phyloP scores from a whole-genome alignment of 768 basidiomycete genomes.

The Kwoniella mangroviensis region DNA sequence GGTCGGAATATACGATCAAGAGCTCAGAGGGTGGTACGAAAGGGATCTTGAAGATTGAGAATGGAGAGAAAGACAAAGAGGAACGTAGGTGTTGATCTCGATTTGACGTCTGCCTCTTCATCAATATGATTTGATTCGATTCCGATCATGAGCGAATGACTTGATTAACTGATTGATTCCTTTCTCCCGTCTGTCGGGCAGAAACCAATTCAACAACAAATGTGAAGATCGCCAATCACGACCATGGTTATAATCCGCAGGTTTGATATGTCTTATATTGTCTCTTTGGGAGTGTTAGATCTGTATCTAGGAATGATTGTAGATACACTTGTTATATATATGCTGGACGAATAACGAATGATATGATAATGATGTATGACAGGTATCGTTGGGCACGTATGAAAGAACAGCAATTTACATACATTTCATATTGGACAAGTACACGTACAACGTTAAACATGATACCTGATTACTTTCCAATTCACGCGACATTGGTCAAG shows the following conservation, averaged over 20 bases:
- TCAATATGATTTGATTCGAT: no score
- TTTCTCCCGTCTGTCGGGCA: no score
- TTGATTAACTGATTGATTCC: no score
- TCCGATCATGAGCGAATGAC: no score
- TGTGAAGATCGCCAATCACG: no score
- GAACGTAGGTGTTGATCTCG: background rate
- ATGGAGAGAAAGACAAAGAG: background rate
- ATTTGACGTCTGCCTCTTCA: no score
- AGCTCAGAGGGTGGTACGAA: background rate
- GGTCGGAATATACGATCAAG: background rate
- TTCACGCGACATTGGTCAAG: constrained; percentile 28
- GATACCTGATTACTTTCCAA: background rate
- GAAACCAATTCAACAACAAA: no score
- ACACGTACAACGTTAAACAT: background rate
- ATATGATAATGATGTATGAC: background rate
- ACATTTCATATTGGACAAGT: background rate
- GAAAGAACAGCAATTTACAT: background rate
- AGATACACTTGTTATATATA: background rate
- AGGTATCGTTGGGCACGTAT: background rate
- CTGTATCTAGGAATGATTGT: background rate
- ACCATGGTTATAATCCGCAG: background rate
- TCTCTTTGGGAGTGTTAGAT: background rate
- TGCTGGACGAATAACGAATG: background rate
- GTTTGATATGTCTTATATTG: background rate
- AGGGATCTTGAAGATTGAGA: background rate